Base-by-base conservation (phyloP, 169 alveolate genomes). In the Sarcocystis neurona region DNA sequence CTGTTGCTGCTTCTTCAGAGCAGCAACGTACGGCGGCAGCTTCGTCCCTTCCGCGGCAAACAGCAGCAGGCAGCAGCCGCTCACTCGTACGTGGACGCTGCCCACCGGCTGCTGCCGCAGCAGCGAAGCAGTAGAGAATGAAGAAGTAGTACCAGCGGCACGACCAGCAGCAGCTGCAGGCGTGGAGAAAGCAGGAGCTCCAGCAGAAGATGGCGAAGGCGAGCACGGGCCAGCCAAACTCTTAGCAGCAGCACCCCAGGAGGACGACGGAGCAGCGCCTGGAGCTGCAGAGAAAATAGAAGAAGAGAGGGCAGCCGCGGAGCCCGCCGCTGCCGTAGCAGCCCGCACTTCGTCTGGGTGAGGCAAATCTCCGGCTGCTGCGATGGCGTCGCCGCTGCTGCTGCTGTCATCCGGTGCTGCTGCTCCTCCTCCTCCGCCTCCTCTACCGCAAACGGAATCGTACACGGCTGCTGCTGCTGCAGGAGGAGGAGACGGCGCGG, bases 1-100 rank as follows among this genome's bases (percentile, higher is more conserved):
- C 58, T 84, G 89, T 79, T 63, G 75, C 89, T 60, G 80, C 46
- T 70, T 72, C 82, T 84, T 80, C 63, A 63, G 89, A 70, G 53
- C 39, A 37, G 82, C 74, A 50, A 74, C 68, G 6, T 41, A 47
- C 48, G 47, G 70, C 66, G 70, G 30, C 27, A 72, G 34, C 34
- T 39, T n/a, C 23, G 43, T 68, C 27, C 79, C 79, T 48, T 84
- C 89, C 18, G 84, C 89, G 27, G 39, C 34, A 50, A 84, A 84
- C 39, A 84, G 82, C 48, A 84, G 77, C 63, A 84, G 75, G 10
- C 77, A 63, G 41, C 80, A 72, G 32, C 77, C 68, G 34, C 68
- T 46, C 8, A 84, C 72, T 44, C 39, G 39, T 34, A 84, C 48
- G 30, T 63, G 44, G 20, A 84, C 50, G 53, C 72, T 41, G 37